Evolutionary conservation across 768 basidiomycete genomes (phyloP).

Genomic region (Mrakia gelida): DNA sequence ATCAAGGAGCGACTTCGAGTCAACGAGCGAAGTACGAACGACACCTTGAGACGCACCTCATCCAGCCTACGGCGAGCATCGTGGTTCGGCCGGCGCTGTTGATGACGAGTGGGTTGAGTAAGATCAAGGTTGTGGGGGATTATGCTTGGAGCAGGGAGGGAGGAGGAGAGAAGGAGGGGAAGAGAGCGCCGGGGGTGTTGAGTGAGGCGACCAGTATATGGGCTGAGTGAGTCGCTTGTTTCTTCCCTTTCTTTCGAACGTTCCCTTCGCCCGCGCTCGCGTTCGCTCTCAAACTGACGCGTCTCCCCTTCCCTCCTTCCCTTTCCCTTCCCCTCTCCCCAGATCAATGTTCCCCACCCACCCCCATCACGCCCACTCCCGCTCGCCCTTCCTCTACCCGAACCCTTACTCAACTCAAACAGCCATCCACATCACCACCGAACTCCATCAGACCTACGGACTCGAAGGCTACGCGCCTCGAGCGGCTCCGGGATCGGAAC

Average conservation of each 20-base stretch:
- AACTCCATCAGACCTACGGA: slow-evolving; percentile 1
- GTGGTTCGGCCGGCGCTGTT: slow-evolving; percentile 39
- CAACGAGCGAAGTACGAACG: slow-evolving; percentile 36
- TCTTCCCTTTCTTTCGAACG: neutral
- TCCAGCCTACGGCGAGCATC: slow-evolving; percentile 37
- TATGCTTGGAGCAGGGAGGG: neutral
- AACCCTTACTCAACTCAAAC: neutral
- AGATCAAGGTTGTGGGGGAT: neutral
- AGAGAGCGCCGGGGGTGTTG: slow-evolving; percentile 20
- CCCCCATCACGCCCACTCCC: neutral
- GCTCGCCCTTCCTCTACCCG: neutral
- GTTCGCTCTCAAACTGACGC: neutral
- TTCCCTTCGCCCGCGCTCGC: neutral
- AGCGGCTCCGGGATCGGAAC: neutral
- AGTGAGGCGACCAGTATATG: slow-evolving; percentile 1
- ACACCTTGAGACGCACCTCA: slow-evolving; percentile 38
- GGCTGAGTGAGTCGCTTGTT: slow-evolving; percentile 13
- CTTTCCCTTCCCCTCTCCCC: no score
- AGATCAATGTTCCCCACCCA: slow-evolving; percentile 20
- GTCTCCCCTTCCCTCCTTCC: neutral
- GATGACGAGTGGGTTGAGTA: slow-evolving; percentile 21
- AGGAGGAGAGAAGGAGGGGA: neutral
- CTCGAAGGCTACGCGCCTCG: slow-evolving; percentile 11
- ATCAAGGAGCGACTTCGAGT: no score
- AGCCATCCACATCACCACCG: neutral